phyloP scores from a whole-genome alignment of 1,284 basidiomycete genomes.

The Xerocomus amazonicus region DNA sequence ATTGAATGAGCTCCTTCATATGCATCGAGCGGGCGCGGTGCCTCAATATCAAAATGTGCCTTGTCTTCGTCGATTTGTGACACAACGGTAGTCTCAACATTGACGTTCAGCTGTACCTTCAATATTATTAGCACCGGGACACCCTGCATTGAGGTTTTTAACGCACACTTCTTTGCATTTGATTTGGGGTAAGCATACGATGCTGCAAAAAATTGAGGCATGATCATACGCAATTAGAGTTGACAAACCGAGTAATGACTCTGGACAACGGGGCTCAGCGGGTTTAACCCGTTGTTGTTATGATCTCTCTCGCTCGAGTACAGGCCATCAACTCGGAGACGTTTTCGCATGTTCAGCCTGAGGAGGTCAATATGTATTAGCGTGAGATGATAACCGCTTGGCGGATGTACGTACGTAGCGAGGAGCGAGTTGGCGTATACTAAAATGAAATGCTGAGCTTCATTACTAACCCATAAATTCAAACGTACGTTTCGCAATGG shows the following conservation, averaged over 20 bases:
- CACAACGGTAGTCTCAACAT: conserved; percentile 33
- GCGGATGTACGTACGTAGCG: conserved; percentile 24
- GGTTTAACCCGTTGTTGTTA: conserved; percentile 6
- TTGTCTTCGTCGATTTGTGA: conserved; percentile 31
- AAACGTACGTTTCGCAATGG: conserved; percentile 45
- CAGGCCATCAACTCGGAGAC: conserved; percentile 25
- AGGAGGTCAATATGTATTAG: background rate
- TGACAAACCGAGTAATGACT: conserved; percentile 26
- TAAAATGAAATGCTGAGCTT: background rate
- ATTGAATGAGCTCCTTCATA: conserved; percentile 24
- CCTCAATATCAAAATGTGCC: conserved; percentile 24
- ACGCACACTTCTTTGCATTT: conserved; percentile 22
- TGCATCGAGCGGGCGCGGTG: conserved; percentile 8
- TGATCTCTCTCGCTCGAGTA: conserved; percentile 30
- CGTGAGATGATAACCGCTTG: too few relatives aligned
- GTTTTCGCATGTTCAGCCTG: conserved; percentile 33
- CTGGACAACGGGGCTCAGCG: conserved; percentile 19
- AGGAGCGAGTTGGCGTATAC: conserved; percentile 34
- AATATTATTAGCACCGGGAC: background rate
- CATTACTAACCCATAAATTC: too few relatives aligned
- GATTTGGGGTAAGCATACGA: conserved; percentile 21
- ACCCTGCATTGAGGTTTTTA: background rate
- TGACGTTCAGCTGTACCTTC: conserved; percentile 31
- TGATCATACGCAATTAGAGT: background rate
- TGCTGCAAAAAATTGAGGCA: conserved; percentile 14